Percentiles rank a stretch among this genome's conserved stretches.
These are phyloP conservation scores for Basipetospora chlamydospora DNA, from an alignment of 2,329 filamentous ascomycete species.

Conservation along the genomic window DNA sequence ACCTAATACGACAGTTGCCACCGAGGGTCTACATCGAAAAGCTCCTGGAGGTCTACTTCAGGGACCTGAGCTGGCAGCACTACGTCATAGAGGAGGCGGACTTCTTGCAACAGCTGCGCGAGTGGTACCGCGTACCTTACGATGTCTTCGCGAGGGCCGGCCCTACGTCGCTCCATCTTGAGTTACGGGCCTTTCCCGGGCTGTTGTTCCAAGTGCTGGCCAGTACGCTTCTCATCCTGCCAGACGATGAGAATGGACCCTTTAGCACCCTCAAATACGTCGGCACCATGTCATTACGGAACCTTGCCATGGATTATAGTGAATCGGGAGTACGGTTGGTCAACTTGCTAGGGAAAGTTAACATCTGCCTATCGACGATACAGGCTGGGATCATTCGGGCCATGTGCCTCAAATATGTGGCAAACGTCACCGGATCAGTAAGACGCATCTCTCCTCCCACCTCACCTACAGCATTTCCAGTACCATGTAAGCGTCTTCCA, in stretches of 20 bases:
- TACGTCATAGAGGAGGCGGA: slow-evolving; percentile 37
- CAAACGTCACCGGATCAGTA: slow-evolving; percentile 40
- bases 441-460: slow-evolving; percentile 10
- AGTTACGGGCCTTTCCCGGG: slow-evolving; percentile 42
- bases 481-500: no score
- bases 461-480: no score
- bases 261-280: slow-evolving; percentile 45
- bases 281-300: slow-evolving; percentile 43
- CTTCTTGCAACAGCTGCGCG: slow-evolving; percentile 33
- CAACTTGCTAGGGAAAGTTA: slow-evolving; percentile 39
- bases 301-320: slow-evolving; percentile 45
- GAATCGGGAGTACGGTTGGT: slow-evolving; percentile 40
- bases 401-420: slow-evolving; percentile 36
- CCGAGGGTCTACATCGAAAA: slow-evolving; percentile 37
- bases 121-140: slow-evolving; percentile 42
- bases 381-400: slow-evolving; percentile 42
- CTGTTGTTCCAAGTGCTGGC: slow-evolving; percentile 45
- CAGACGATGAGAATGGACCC: slow-evolving; percentile 28
- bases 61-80: slow-evolving; percentile 46
- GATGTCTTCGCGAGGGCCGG: slow-evolving; percentile 31
- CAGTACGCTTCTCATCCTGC: slow-evolving; percentile 36
- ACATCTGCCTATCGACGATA: slow-evolving; percentile 40
- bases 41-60: slow-evolving; percentile 39
- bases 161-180: slow-evolving; percentile 32
- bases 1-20: slow-evolving; percentile 41